Conservation (phyloP, 2,329 filamentous ascomycete species). For the Colletotrichum godetiae region DNA sequence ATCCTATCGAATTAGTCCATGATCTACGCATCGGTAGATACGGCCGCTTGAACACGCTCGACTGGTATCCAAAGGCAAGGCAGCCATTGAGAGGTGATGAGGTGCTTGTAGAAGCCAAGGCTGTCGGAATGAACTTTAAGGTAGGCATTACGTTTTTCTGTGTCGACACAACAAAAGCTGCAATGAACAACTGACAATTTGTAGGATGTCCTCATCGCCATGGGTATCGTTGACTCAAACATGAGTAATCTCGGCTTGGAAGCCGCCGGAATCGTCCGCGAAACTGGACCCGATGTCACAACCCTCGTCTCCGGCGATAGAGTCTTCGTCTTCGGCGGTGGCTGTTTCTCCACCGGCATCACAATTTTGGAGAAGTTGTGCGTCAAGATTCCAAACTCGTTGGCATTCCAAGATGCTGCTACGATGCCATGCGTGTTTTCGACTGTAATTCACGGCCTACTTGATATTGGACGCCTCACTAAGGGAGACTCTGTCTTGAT, state of each 20-base stretch:
- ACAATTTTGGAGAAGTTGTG: slow-evolving; percentile 14
- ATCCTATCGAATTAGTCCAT: not conserved
- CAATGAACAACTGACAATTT: not conserved
- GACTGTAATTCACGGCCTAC: slow-evolving; percentile 47
- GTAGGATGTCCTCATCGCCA: slow-evolving; percentile 36
- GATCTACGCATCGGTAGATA: slow-evolving; percentile 6
- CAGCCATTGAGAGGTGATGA: not conserved
- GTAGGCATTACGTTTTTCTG: slow-evolving; percentile 36
- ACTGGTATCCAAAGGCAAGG: not conserved
- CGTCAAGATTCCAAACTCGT: slow-evolving; percentile 47
- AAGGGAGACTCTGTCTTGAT: slow-evolving; percentile 41
- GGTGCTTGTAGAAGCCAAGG: slow-evolving; percentile 6
- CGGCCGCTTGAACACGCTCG: slow-evolving; percentile 20
- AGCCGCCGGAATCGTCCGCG: slow-evolving; percentile 43
- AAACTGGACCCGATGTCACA: slow-evolving; percentile 41
- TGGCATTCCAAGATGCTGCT: slow-evolving; percentile 49
- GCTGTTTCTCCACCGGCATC: slow-evolving; percentile 20
- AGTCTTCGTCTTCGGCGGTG: slow-evolving; percentile 10
- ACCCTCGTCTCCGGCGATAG: slow-evolving; percentile 42
- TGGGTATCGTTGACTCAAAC: slow-evolving; percentile 37
- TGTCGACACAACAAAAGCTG: slow-evolving; percentile 38
- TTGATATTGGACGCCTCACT: slow-evolving; percentile 43
- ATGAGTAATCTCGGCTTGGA: slow-evolving; percentile 43
- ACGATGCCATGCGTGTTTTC: slow-evolving; percentile 48
- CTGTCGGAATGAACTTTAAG: slow-evolving; percentile 29